A percentile compares a stretch with the other conserved stretches of the same genome.
Conservation (phyloP, 2,329 filamentous ascomycete species). For the Arthrobotrys conoides region DNA sequence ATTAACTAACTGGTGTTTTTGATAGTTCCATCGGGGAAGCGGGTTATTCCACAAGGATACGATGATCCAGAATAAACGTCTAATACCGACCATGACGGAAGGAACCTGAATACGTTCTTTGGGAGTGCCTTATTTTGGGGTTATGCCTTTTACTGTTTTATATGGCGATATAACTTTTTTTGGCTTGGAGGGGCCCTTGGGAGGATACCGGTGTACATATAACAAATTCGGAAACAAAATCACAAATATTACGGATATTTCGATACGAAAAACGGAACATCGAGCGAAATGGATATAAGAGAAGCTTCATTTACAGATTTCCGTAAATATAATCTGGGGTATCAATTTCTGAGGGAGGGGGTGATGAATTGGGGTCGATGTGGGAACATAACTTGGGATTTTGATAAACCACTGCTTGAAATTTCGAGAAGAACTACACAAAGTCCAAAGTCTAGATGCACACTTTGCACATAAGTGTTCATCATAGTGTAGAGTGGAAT, state of each 20-base stretch:
- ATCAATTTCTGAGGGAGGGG: not conserved
- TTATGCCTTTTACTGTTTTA: slow-evolving; percentile 10
- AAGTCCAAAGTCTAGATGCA: not conserved
- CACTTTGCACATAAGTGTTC: not conserved
- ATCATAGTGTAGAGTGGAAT: not conserved
- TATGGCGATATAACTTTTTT: too few species aligned
- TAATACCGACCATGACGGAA: not conserved
- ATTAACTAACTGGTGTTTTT: slow-evolving; percentile 8
- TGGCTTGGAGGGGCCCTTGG: too few species aligned
- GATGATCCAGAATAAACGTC: slow-evolving; percentile 45
- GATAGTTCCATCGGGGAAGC: slow-evolving; percentile 49
- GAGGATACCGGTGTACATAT: slow-evolving; percentile 17
- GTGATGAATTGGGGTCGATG: not conserved
- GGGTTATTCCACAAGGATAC: slow-evolving; percentile 58
- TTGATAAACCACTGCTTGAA: not conserved
- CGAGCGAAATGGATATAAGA: not conserved
- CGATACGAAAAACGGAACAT: not conserved
- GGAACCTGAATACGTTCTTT: too few species aligned
- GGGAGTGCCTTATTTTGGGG: not conserved
- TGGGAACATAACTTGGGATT: not conserved
- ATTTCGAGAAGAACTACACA: too few species aligned
- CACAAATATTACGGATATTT: not conserved
- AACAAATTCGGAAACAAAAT: not conserved
- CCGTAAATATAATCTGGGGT: not conserved
- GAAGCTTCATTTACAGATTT: not conserved